Base-by-base conservation (phyloP, 2,329 filamentous ascomycete genomes). In the Biscogniauxia sp. region DNA sequence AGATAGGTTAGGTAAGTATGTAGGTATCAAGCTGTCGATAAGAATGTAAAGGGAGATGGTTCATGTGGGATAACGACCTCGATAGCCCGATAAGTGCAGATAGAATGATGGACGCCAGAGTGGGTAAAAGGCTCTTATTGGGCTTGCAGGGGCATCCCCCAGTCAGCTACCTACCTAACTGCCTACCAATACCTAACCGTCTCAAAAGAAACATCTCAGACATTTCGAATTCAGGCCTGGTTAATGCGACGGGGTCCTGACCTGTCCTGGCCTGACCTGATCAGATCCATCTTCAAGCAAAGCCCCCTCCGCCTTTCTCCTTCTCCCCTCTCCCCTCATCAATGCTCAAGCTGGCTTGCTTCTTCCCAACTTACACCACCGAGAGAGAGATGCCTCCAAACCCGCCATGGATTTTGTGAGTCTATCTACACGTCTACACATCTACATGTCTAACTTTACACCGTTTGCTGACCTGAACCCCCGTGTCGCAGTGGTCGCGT, bases 401-500 rank as follows among this genome's bases (percentile, higher is more conserved):
- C 74, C 73, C 75, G 75, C 71, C 72, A 85, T 85, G 83, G 83
- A 85, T 75, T 85, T 85, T 78, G 83, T 85, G 66, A 77, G 82
- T 74, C 25, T 5, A 26, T 51, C 37, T 37, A 51, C 23, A 32
- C 11, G 13, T 32, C 23, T 32, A 32, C 9, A 32, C 28, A 5
- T 28, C 5, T 28, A 28, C 9, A 28, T 28, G 26, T 28, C 5
- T 28, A 28, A 5, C 26, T 9, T 28, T n/a, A 28, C 9, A 28
- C 9, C 26, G 26, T 28, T 32, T 23, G 5, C 23, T 23, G 23
- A 23, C 28, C 28, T 32, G 23, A 23, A 3, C 28, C 11, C 28
- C 28, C n/a, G 54, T 57, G 56, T 59, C 61, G 28, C 68, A 89
- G 86, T 89, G 86, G 86, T 85, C 85, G 78, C 84, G 86, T 76